Evolutionary conservation across 495 filamentous ascomycete genomes (phyloP).

Genomic region (Penicillium chermesinum): DNA sequence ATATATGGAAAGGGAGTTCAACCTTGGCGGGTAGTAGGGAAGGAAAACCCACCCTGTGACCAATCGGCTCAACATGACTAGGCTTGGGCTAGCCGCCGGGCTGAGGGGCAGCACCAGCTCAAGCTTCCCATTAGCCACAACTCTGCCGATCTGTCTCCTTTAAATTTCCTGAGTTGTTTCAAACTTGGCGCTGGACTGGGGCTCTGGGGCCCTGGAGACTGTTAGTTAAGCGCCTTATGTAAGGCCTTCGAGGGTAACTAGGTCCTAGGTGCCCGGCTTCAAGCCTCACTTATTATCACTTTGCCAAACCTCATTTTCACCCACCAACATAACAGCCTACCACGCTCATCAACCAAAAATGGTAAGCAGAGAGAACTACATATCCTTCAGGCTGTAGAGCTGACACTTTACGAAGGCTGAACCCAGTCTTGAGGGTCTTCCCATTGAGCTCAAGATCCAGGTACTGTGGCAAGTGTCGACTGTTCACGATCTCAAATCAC

Average conservation of each 20-base stretch:
- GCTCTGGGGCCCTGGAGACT: too few species aligned
- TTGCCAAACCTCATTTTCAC: background rate
- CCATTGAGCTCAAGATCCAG: conserved; percentile 17
- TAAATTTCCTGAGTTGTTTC: too few species aligned
- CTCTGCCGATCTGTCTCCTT: too few species aligned
- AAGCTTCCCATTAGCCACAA: too few species aligned
- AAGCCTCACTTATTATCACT: background rate
- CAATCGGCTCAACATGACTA: too few species aligned
- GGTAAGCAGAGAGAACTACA: background rate
- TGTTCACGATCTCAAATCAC: conserved; percentile 10
- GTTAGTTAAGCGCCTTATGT: background rate
- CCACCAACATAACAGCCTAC: background rate
- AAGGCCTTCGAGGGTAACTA: background rate
- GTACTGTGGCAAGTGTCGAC: conserved; percentile 13
- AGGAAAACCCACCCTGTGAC: too few species aligned
- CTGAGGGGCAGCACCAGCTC: too few species aligned
- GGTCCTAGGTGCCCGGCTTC: background rate
- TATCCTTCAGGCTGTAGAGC: background rate
- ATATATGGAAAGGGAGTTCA: too few species aligned
- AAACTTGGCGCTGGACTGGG: too few species aligned
- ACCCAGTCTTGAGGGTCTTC: conserved; percentile 19
- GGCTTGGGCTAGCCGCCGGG: too few species aligned
- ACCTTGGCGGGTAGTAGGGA: too few species aligned
- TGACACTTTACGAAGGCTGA: conserved; percentile 9
- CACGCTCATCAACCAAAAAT: background rate